Percentiles rank a stretch among this genome's conserved stretches.
Conservation (phyloP, 179 eudicot genomes). For the Nepenthes alata region DNA sequence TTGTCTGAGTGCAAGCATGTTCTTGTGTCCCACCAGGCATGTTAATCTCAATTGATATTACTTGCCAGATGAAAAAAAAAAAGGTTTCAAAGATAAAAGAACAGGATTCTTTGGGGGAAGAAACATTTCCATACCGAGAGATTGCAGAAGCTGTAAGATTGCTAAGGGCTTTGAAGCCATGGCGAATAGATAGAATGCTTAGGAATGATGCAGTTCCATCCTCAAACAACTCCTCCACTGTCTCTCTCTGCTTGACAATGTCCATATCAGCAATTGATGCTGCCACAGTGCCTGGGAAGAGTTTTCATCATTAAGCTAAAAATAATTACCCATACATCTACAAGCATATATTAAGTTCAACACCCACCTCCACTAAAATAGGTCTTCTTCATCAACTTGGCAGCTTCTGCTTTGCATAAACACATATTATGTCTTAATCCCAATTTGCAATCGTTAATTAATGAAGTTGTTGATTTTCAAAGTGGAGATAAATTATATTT, state of each 20-base stretch:
- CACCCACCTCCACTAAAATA: constrained; percentile 87
- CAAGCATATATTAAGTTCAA: background rate
- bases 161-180: constrained; percentile 63
- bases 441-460: too few species aligned
- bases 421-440: background rate
- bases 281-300: constrained; percentile 74
- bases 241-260: constrained; percentile 69
- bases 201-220: constrained; percentile 80
- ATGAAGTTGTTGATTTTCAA: too few species aligned
- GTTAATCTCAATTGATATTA: too few species aligned
- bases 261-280: constrained; percentile 92
- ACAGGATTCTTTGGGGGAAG: background rate
- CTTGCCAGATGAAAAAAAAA: background rate
- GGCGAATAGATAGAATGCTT: constrained; percentile 73
- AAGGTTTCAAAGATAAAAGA: background rate
- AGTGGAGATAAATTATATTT: background rate
- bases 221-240: constrained; percentile 72
- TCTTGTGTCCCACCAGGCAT: too few species aligned
- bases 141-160: constrained; percentile 44
- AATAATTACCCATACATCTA: too few species aligned
- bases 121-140: constrained; percentile 34
- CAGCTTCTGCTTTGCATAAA: constrained; percentile 42
- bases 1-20: too few species aligned
- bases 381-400: constrained; percentile 71
- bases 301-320: too few species aligned